These are phyloP conservation scores for Chrysoporthe austroafricana DNA, from an alignment of 2,329 filamentous ascomycete species.

Conservation along the genomic window DNA sequence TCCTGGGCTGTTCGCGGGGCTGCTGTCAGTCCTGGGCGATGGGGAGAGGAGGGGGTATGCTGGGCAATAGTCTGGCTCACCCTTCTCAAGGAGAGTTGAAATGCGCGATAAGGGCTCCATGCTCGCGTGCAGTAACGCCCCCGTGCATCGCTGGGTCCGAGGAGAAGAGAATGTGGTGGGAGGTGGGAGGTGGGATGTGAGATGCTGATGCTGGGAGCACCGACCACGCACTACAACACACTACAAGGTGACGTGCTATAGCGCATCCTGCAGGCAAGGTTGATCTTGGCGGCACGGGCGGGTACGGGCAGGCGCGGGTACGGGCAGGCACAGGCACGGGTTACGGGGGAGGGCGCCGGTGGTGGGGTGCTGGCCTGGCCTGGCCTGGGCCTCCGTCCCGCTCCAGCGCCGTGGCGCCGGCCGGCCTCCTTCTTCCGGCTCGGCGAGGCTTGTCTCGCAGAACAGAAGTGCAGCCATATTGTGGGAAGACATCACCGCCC, in stretches of 20 bases:
- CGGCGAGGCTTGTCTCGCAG: background rate
- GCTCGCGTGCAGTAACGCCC: background rate
- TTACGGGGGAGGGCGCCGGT: background rate
- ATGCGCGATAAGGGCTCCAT: conserved; percentile 98
- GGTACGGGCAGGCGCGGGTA: background rate
- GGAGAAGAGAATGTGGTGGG: background rate
- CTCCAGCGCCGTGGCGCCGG: background rate
- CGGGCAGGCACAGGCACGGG: background rate
- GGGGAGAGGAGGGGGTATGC: background rate
- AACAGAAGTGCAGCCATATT: background rate
- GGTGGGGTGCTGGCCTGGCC: background rate
- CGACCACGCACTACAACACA: background rate
- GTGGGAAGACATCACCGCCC: background rate
- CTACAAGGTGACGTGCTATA: conserved; percentile 5
- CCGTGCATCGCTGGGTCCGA: background rate
- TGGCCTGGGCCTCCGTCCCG: background rate
- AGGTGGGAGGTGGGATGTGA: background rate
- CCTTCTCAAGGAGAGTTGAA: conserved; percentile 91
- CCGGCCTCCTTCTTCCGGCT: background rate
- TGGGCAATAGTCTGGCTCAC: conserved; percentile 54
- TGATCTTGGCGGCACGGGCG: background rate
- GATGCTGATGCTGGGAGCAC: background rate
- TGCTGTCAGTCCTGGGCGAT: conserved; percentile 24
- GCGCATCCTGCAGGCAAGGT: background rate
- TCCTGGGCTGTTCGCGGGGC: conserved; percentile 73